Evolutionary conservation across 257 asterid genomes (phyloP).

Genomic region (Rubia yunnanensis): DNA sequence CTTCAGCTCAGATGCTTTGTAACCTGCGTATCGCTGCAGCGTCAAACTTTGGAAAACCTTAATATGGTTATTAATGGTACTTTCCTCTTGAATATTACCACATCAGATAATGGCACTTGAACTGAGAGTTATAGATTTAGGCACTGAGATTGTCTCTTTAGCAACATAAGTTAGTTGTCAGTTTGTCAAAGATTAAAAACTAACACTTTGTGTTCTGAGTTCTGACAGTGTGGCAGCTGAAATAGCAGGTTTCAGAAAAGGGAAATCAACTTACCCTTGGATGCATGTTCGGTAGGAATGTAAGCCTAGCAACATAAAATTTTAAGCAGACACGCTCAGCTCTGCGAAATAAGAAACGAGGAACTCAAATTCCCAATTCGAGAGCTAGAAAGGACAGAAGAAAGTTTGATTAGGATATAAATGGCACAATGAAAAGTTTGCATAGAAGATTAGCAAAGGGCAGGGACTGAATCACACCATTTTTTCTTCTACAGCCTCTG

Average conservation of each 20-base stretch:
- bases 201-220: too few relatives aligned
- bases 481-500: conserved; percentile 48
- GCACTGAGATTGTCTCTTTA: too few relatives aligned
- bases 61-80: neutral
- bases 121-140: neutral
- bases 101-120: neutral
- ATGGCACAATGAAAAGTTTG: neutral
- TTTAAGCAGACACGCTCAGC: conserved; percentile 39
- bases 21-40: conserved; percentile 55
- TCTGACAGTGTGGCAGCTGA: too few relatives aligned
- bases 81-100: neutral
- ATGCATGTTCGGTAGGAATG: conserved; percentile 35
- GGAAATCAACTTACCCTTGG: conserved; percentile 66
- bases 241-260: neutral
- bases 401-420: neutral
- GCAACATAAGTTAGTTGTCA: too few relatives aligned
- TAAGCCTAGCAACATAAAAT: conserved; percentile 61
- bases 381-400: conserved; percentile 32
- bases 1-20: conserved; percentile 48
- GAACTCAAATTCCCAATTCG: conserved; percentile 41
- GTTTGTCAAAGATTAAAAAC: too few relatives aligned
- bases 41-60: conserved; percentile 34
- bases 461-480: conserved; percentile 30
- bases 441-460: neutral
- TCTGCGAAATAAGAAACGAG: conserved; percentile 67